Conservation (phyloP, 2,329 filamentous ascomycete species). For the Botrytis sinoallii region DNA sequence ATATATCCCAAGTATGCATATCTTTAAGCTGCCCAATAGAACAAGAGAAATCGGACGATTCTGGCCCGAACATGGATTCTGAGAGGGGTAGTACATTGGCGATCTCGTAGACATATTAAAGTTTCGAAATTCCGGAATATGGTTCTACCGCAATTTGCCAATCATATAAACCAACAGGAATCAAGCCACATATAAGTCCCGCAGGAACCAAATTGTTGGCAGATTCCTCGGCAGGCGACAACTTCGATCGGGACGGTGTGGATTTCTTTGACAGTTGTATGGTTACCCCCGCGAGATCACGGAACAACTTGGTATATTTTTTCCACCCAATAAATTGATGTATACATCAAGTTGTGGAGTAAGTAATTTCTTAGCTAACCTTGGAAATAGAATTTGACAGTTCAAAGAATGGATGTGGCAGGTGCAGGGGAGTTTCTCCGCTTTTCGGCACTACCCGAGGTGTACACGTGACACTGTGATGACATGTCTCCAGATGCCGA, state of each 20-base stretch:
- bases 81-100: conserved; percentile 8
- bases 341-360: background rate
- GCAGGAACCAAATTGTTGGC: background rate
- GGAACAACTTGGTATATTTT: background rate
- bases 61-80: conserved; percentile 12
- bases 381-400: background rate
- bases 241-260: background rate
- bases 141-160: background rate
- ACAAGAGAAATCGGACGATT: background rate
- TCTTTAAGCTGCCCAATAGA: conserved; percentile 10
- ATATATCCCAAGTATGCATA: background rate
- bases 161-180: background rate
- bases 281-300: background rate
- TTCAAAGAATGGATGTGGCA: conserved; percentile 4
- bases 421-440: conserved; percentile 9
- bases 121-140: background rate
- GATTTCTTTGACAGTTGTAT: background rate
- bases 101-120: background rate
- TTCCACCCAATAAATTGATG: conserved; percentile 2
- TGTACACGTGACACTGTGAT: background rate
- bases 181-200: background rate
- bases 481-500: background rate
- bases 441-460: background rate
- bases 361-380: background rate
- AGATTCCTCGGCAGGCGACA: background rate